phyloP scores from a whole-genome alignment of 176 grass and related monocot species.

The Puya raimondii region DNA sequence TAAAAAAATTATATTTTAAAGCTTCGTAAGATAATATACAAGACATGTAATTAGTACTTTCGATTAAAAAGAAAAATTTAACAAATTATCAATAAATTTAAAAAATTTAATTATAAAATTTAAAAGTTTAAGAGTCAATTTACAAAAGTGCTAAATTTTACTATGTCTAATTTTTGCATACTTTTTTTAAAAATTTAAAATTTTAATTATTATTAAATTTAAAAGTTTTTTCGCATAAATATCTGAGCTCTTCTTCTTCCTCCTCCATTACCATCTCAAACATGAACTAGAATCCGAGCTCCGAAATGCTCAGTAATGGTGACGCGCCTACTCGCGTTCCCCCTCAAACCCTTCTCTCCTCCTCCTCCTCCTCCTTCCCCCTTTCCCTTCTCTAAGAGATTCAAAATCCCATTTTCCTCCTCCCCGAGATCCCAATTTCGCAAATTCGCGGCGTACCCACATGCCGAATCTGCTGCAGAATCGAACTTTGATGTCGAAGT shows the following conservation, averaged over 20 bases:
- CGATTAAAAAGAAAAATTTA: too few species aligned
- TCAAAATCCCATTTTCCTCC: background rate
- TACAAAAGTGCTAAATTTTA: too few species aligned
- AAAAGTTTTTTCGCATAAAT: background rate
- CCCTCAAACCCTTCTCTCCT: background rate
- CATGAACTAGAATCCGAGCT: background rate
- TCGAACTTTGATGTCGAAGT: background rate
- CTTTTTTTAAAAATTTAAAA: too few species aligned
- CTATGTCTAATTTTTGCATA: too few species aligned
- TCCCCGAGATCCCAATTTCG: background rate
- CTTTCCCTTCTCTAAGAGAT: background rate
- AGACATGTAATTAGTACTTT: too few species aligned
- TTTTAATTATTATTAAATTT: too few species aligned
- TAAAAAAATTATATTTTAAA: too few species aligned
- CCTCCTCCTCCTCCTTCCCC: background rate
- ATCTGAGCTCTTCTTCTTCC: background rate
- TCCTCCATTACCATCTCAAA: background rate
- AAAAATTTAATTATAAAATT: too few species aligned
- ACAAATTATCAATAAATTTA: too few species aligned
- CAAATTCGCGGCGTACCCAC: background rate
- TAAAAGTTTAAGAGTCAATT: too few species aligned
- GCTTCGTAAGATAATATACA: too few species aligned
- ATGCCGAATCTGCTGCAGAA: conserved; percentile 1
- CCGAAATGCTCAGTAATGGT: background rate
- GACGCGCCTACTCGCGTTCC: background rate